Percentiles rank a stretch among this genome's conserved stretches.
phyloP scores from a whole-genome alignment of 2,329 filamentous ascomycete genomes.

The Cladosporium halotolerans region DNA sequence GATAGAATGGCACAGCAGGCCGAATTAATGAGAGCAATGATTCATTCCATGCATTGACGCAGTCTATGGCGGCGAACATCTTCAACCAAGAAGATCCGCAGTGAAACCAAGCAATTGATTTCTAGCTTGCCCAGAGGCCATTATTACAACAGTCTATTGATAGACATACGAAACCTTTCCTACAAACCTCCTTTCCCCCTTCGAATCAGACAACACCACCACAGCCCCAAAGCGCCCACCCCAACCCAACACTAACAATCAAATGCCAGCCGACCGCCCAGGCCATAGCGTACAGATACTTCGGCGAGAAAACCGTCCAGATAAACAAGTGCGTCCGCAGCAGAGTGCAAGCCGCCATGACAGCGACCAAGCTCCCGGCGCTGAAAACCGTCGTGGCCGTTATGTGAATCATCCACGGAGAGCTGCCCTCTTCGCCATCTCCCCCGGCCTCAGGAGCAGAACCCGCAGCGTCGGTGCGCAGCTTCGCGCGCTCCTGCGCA shows the following conservation, averaged over 20 bases:
- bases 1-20: too few relatives aligned
- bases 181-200: neutral
- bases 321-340: conserved; percentile 89
- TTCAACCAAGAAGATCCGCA: too few relatives aligned
- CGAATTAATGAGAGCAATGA: too few relatives aligned
- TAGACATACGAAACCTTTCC: too few relatives aligned
- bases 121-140: too few relatives aligned
- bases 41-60: too few relatives aligned
- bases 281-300: conserved; percentile 85
- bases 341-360: conserved; percentile 83
- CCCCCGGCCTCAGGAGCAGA: conserved; percentile 13
- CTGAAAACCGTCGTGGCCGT: conserved; percentile 65
- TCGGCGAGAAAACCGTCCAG: conserved; percentile 97
- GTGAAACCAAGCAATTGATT: too few relatives aligned
- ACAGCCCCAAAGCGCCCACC: conserved; percentile 6
- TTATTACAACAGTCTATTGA: too few relatives aligned
- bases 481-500: conserved; percentile 23
- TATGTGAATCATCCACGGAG: conserved; percentile 44
- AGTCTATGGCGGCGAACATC: too few relatives aligned
- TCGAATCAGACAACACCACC: neutral
- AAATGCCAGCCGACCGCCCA: conserved; percentile 84
- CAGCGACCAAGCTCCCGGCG: conserved; percentile 57
- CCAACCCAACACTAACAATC: conserved; percentile 54
- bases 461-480: conserved; percentile 19
- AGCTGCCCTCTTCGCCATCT: neutral